A percentile compares a stretch with the other conserved stretches of the same genome.
Evolutionary conservation across 176 grass and related monocot species (phyloP).

Genomic region (Triticum timopheevii): DNA sequence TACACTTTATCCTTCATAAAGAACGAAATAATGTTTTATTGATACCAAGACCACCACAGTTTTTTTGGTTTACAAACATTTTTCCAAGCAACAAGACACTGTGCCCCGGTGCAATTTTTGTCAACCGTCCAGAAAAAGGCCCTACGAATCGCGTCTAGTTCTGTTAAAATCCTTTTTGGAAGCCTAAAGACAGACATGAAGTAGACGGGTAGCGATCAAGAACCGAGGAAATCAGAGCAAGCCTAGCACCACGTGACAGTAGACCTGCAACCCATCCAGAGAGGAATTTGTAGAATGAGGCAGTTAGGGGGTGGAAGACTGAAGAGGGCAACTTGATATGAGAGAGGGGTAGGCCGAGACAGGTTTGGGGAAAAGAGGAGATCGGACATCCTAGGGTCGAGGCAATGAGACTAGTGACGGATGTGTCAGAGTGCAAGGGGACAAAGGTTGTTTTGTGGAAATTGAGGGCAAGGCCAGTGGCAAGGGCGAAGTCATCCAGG

Average conservation of each 20-base stretch:
- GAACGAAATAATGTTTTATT: not conserved
- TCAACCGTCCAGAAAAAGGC: not conserved
- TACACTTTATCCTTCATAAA: not conserved
- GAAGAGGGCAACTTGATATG: not conserved
- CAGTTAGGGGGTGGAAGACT: not conserved
- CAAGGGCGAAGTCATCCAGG: not conserved
- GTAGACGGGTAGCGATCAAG: not conserved
- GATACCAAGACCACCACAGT: too few relatives aligned
- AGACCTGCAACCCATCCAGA: not conserved
- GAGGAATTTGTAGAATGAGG: not conserved
- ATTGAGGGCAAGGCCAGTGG: not conserved
- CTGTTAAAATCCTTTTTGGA: not conserved
- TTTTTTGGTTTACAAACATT: too few relatives aligned
- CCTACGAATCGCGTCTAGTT: not conserved
- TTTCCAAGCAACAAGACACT: not conserved
- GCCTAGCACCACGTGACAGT: not conserved
- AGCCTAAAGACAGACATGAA: not conserved
- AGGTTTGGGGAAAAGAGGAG: not conserved
- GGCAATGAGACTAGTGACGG: not conserved
- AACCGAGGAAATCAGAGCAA: not conserved
- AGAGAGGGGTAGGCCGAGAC: not conserved
- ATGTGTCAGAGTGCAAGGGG: not conserved
- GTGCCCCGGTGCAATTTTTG: not conserved
- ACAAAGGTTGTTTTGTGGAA: not conserved
- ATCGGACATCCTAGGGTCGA: not conserved